These are phyloP conservation scores for Kalmusia sp. DNA, from an alignment of 2,329 filamentous ascomycete species.

Conservation along the genomic window DNA sequence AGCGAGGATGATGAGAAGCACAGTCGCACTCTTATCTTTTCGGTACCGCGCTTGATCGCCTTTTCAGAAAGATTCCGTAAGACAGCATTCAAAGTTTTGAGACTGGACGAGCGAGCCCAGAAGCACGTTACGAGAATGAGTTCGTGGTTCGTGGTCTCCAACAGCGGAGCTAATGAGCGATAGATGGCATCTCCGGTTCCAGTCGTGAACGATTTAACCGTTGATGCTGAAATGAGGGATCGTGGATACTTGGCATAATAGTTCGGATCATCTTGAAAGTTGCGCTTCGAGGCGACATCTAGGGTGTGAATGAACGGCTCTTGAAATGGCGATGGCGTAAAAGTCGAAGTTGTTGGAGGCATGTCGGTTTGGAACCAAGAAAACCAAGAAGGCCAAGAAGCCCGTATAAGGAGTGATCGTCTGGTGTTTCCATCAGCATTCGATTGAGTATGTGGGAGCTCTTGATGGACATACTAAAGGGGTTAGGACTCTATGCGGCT, in stretches of 20 bases:
- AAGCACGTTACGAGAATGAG: slow-evolving; percentile 83
- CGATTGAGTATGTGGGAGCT: neutral
- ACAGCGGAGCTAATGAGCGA: slow-evolving; percentile 63
- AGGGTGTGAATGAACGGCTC: slow-evolving; percentile 39
- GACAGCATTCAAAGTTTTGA: slow-evolving; percentile 63
- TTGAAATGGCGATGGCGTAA: slow-evolving; percentile 20
- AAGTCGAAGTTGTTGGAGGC: slow-evolving; percentile 9
- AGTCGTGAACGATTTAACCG: slow-evolving; percentile 46
- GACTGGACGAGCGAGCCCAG: slow-evolving; percentile 73
- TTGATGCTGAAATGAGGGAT: slow-evolving; percentile 43
- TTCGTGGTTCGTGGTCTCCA: slow-evolving; percentile 67
- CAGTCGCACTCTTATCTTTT: slow-evolving; percentile 68
- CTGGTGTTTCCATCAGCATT: neutral
- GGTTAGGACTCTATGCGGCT: too few species aligned
- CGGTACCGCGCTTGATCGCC: slow-evolving; percentile 38
- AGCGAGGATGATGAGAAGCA: slow-evolving; percentile 78
- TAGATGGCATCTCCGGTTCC: slow-evolving; percentile 56
- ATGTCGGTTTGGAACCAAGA: neutral
- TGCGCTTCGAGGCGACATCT: slow-evolving; percentile 27
- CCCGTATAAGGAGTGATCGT: neutral
- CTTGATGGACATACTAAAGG: neutral
- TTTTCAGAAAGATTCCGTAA: slow-evolving; percentile 66
- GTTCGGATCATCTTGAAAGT: slow-evolving; percentile 44
- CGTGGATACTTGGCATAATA: slow-evolving; percentile 48
- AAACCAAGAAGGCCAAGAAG: neutral